phyloP scores from a whole-genome alignment of 106 monocot genomes.

The Allium fistulosum region DNA sequence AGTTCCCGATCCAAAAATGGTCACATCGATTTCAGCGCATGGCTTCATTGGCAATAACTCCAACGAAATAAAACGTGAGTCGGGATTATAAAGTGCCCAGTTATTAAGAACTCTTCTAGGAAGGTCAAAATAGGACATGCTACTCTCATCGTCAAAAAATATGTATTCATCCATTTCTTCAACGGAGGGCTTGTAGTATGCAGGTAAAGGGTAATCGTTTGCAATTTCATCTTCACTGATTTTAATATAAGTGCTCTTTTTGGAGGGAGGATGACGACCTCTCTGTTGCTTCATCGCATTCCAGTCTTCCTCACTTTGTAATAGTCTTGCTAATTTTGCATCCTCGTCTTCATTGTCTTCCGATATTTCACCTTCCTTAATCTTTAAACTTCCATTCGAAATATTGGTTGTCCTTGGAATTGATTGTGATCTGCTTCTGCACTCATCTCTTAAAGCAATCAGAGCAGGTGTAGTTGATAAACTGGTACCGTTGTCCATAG shows the following conservation, averaged over 20 bases:
- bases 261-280: slow-evolving; percentile 14
- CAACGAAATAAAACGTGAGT: slow-evolving; percentile 86
- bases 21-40: slow-evolving; percentile 79
- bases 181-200: slow-evolving; percentile 74
- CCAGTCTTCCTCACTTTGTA: slow-evolving; percentile 93
- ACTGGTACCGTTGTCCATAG: slow-evolving; percentile 29
- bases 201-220: slow-evolving; percentile 92
- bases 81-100: slow-evolving; percentile 91
- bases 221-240: slow-evolving; percentile 95
- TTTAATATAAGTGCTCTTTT: slow-evolving; percentile 72
- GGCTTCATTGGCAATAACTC: slow-evolving; percentile 94
- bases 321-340: slow-evolving; percentile 69
- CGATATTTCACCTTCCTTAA: slow-evolving; percentile 31
- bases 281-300: slow-evolving; percentile 52
- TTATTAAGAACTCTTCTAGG: slow-evolving; percentile 78
- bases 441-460: slow-evolving; percentile 71
- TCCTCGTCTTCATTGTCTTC: slow-evolving; percentile 68
- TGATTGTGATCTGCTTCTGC: slow-evolving; percentile 25
- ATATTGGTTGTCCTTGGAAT: slow-evolving; percentile 3
- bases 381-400: slow-evolving; percentile 49
- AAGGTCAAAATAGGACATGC: slow-evolving; percentile 50
- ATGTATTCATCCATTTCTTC: slow-evolving; percentile 93
- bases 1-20: slow-evolving; percentile 80
- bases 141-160: slow-evolving; percentile 59
- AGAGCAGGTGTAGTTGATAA: slow-evolving; percentile 65